phyloP scores from a whole-genome alignment of 2,329 filamentous ascomycete genomes.

The Penicillium vulpinum region DNA sequence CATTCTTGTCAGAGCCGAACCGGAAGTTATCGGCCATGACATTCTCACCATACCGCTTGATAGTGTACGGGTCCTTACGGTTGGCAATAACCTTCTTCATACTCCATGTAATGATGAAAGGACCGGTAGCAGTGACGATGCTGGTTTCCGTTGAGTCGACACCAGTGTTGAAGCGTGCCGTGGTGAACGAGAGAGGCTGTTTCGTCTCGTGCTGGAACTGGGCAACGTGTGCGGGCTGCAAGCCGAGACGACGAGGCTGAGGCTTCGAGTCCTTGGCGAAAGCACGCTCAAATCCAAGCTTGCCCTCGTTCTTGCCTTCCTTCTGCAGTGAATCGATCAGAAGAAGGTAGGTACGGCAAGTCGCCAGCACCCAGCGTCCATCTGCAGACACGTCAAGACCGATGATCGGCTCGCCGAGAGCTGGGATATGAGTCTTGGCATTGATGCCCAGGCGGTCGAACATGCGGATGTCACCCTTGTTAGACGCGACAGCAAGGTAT shows the following conservation, averaged over 20 bases:
- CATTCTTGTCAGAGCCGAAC: conserved; percentile 94
- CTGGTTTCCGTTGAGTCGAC: conserved; percentile 79
- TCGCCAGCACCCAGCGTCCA: conserved; percentile 92
- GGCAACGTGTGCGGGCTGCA: conserved; percentile 89
- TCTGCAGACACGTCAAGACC: conserved; percentile 94
- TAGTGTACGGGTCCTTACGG: conserved; percentile 84
- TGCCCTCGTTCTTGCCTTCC: conserved; percentile 92
- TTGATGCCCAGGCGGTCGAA: conserved; percentile 97
- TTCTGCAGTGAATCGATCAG: conserved; percentile 91
- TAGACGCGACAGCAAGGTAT: conserved; percentile 93
- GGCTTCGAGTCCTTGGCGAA: conserved; percentile 94
- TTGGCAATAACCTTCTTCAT: conserved; percentile 83
- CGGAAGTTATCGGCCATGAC: conserved; percentile 99
- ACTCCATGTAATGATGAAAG: conserved; percentile 96
- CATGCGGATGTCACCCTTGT: conserved; percentile 95
- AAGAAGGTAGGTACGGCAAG: conserved; percentile 89
- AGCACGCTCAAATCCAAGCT: conserved; percentile 92
- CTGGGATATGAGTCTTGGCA: conserved; percentile 94
- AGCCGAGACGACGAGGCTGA: conserved; percentile 81
- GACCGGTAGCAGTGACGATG: conserved; percentile 94
- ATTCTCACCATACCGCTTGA: conserved; percentile 93
- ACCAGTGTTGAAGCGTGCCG: conserved; percentile 91
- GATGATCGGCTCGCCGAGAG: conserved; percentile 90
- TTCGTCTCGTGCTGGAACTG: conserved; percentile 98
- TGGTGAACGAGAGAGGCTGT: conserved; percentile 80